Conservation (phyloP, 352 stramenopile species). For the Globisporangium apiculatum region DNA sequence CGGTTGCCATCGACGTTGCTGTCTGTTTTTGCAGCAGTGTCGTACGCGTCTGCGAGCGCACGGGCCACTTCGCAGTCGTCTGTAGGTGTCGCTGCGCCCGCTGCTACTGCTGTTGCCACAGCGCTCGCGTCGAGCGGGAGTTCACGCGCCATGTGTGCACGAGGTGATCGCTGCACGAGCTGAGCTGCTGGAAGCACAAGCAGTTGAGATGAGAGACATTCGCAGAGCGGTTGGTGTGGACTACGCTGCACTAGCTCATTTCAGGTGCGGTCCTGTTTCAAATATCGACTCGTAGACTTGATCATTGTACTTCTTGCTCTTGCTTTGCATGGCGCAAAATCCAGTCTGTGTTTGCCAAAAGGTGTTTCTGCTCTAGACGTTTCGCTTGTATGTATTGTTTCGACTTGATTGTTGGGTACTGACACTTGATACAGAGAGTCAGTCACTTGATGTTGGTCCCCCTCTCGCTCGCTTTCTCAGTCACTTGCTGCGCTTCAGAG, state of each 20-base stretch:
- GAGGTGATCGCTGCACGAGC: neutral
- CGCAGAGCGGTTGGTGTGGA: too few species aligned
- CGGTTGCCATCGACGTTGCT: neutral
- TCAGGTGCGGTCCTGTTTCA: too few species aligned
- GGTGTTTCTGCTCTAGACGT: neutral
- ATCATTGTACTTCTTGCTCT: neutral
- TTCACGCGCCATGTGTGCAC: too few species aligned
- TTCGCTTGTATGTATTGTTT: neutral
- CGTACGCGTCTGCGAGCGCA: conserved; percentile 1
- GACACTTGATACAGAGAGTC: too few species aligned
- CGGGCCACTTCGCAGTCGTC: neutral
- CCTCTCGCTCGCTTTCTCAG: too few species aligned
- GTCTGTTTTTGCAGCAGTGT: neutral
- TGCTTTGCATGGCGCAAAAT: neutral
- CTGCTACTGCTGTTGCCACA: neutral
- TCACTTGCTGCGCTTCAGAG: too few species aligned
- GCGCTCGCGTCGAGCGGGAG: neutral
- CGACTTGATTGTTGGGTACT: neutral
- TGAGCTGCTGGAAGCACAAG: too few species aligned
- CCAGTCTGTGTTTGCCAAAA: neutral
- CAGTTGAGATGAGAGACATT: too few species aligned
- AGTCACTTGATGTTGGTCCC: too few species aligned
- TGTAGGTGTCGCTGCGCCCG: neutral
- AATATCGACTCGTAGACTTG: neutral
- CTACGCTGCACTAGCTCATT: too few species aligned